phyloP scores from a whole-genome alignment of 352 stramenopile genomes.

The Phytophthora nicotianae region DNA sequence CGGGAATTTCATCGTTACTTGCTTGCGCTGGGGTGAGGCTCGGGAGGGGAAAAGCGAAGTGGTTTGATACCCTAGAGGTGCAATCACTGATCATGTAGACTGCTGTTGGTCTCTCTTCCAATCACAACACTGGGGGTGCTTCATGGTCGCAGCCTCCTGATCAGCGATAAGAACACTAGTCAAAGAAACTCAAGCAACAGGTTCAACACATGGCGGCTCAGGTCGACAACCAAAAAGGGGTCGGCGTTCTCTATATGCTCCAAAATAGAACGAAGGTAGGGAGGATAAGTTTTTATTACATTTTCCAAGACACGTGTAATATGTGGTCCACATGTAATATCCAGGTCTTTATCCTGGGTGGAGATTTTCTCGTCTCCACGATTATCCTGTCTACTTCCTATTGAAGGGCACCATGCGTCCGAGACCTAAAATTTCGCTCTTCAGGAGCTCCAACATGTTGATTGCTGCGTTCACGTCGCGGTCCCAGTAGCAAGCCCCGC shows the following conservation, averaged over 20 bases:
- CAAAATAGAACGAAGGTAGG: slow-evolving; percentile 10
- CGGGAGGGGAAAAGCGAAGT: slow-evolving; percentile 29
- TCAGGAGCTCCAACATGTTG: slow-evolving; percentile 26
- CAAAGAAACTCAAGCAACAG: slow-evolving; percentile 13
- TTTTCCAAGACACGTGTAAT: no score
- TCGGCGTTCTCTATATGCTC: slow-evolving; percentile 7
- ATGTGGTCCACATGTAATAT: not conserved
- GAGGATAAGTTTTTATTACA: no score
- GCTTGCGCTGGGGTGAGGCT: slow-evolving; percentile 1
- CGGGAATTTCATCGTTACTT: slow-evolving; percentile 40
- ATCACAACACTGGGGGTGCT: not conserved
- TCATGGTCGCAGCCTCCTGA: slow-evolving; percentile 20
- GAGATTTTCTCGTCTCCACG: slow-evolving; percentile 19
- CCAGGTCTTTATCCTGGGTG: slow-evolving; percentile 13
- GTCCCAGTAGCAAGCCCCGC: slow-evolving; percentile 14
- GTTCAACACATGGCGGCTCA: slow-evolving; percentile 19
- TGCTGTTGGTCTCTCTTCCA: slow-evolving; percentile 12
- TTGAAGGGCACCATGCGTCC: not conserved
- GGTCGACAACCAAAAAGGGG: not conserved
- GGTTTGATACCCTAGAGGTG: not conserved
- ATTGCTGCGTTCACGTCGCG: slow-evolving; percentile 26
- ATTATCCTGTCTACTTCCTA: slow-evolving; percentile 1
- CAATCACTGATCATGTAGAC: slow-evolving; percentile 1
- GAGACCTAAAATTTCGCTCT: slow-evolving; percentile 3
- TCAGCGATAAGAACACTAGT: slow-evolving; percentile 26